phyloP scores from a whole-genome alignment of 306 rosid species.

The Begonia peltatifolia region DNA sequence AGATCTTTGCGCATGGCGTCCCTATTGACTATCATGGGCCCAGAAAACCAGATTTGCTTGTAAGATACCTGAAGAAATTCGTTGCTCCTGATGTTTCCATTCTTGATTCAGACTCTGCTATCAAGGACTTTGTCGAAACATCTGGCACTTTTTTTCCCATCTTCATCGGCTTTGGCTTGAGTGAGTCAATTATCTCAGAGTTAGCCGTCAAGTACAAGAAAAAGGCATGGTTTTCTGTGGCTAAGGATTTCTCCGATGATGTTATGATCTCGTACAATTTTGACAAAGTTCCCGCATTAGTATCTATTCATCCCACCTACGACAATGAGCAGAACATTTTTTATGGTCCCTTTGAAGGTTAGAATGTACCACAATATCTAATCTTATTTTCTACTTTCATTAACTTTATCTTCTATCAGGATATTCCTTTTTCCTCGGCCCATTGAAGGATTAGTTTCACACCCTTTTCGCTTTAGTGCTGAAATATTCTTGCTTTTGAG shows the following conservation, averaged over 20 bases:
- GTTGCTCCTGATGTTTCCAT: constrained; percentile 73
- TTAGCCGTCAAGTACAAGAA: constrained; percentile 60
- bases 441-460: no score
- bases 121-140: constrained; percentile 46
- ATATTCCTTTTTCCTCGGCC: no score
- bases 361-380: constrained; percentile 12
- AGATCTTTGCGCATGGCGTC: constrained; percentile 63
- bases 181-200: constrained; percentile 37
- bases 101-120: constrained; percentile 74
- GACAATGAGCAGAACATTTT: constrained; percentile 54
- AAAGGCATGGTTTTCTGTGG: constrained; percentile 94
- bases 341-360: constrained; percentile 97
- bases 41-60: constrained; percentile 75
- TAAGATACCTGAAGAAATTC: constrained; percentile 73
- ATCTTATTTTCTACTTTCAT: no score
- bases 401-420: no score
- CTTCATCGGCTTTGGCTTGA: constrained; percentile 75
- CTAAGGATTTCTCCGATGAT: constrained; percentile 83
- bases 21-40: constrained; percentile 78
- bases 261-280: constrained; percentile 63
- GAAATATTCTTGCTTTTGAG: no score
- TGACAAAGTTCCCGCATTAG: constrained; percentile 85
- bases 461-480: no score
- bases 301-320: constrained; percentile 55
- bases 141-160: constrained; percentile 68